phyloP scores from a whole-genome alignment of 768 basidiomycete species.

The Boletus subparvulus region DNA sequence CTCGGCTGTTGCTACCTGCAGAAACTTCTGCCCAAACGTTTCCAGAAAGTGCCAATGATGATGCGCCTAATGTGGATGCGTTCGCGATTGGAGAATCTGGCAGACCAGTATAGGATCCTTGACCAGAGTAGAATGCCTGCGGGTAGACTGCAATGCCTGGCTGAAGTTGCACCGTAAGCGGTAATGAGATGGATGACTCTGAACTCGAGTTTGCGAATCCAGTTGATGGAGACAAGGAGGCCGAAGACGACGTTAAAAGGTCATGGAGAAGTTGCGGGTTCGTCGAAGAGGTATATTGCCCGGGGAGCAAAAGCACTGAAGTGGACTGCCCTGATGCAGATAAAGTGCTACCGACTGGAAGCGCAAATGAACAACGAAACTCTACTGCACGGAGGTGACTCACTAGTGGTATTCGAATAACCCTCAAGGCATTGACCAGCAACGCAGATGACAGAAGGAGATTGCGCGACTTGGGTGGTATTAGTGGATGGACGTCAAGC shows the following conservation, averaged over 20 bases:
- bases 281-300: conserved; percentile 70
- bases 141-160: conserved; percentile 71
- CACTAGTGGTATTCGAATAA: conserved; percentile 65
- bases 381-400: conserved; percentile 34
- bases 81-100: conserved; percentile 50
- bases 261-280: conserved; percentile 71
- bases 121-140: conserved; percentile 61
- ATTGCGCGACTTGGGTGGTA: conserved; percentile 49
- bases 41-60: conserved; percentile 66
- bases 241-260: conserved; percentile 62
- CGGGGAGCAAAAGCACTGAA: conserved; percentile 66
- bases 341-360: conserved; percentile 67
- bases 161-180: conserved; percentile 63
- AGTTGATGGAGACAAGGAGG: conserved; percentile 53
- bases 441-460: conserved; percentile 71
- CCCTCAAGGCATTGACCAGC: conserved; percentile 88
- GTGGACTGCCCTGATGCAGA: conserved; percentile 53
- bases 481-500: background rate
- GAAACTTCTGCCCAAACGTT: conserved; percentile 69
- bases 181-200: conserved; percentile 48
- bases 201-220: conserved; percentile 64
- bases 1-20: conserved; percentile 51
- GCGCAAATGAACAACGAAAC: conserved; percentile 13
- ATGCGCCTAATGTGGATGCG: conserved; percentile 48
- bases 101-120: conserved; percentile 57